phyloP scores from a whole-genome alignment of 306 rosid species.

The Sphenostylis stenocarpa region DNA sequence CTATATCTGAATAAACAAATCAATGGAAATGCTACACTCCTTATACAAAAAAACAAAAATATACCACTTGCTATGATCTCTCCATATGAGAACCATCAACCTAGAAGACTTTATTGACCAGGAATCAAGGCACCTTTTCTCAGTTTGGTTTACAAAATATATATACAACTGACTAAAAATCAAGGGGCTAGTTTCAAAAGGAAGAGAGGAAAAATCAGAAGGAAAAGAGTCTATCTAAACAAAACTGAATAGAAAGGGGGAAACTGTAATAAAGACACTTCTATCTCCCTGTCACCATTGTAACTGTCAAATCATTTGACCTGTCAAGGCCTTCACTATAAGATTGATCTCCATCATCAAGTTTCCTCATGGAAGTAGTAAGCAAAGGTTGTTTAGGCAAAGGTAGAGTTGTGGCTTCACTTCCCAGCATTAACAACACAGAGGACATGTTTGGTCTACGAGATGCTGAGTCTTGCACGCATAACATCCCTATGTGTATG shows the following conservation, averaged over 20 bases:
- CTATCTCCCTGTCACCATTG: conserved; percentile 69
- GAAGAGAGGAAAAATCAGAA: background rate
- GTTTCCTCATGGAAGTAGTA: conserved; percentile 55
- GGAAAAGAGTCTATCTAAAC: background rate
- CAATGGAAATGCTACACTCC: background rate
- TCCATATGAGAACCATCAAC: background rate
- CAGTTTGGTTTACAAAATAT: background rate
- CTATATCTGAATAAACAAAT: background rate
- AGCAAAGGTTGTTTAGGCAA: conserved; percentile 57
- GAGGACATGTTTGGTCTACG: conserved; percentile 64
- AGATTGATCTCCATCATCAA: conserved; percentile 34
- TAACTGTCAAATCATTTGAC: conserved; percentile 51
- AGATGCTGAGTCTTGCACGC: conserved; percentile 76
- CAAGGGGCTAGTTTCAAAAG: background rate
- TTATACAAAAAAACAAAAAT: too few relatives aligned
- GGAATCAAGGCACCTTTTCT: background rate
- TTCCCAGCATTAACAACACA: conserved; percentile 68
- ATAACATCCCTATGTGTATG: conserved; percentile 67
- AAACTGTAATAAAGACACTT: background rate
- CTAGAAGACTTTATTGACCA: background rate
- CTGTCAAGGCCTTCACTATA: conserved; percentile 42
- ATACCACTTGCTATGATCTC: background rate
- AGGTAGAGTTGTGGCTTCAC: conserved; percentile 60
- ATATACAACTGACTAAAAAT: background rate
- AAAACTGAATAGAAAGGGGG: background rate